phyloP scores from a whole-genome alignment of 495 filamentous ascomycete genomes.

The Hyaloscypha variabilis region DNA sequence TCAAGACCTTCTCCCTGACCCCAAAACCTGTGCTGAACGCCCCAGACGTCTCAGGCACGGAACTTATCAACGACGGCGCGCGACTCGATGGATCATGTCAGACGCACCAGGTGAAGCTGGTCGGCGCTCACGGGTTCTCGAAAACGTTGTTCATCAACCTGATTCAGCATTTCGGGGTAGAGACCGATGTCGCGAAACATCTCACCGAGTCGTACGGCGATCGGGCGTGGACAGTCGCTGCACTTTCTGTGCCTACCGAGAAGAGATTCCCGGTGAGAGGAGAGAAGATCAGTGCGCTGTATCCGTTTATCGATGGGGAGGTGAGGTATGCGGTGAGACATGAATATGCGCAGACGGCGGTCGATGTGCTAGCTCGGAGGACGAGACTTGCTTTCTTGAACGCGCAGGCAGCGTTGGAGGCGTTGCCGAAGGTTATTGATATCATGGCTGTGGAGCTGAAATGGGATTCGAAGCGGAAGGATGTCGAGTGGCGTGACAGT shows the following conservation, averaged over 20 bases:
- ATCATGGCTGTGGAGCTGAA: conserved; percentile 88
- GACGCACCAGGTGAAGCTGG: conserved; percentile 85
- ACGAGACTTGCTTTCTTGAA: conserved; percentile 93
- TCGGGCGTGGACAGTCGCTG: conserved; percentile 92
- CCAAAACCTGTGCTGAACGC: conserved; percentile 58
- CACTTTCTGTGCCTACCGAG: conserved; percentile 78
- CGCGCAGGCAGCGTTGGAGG: conserved; percentile 91
- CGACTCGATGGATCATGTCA: conserved; percentile 84
- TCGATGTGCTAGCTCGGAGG: conserved; percentile 86
- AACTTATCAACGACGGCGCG: conserved; percentile 72
- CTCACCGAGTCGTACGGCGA: conserved; percentile 90
- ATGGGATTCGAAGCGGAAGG: conserved; percentile 76
- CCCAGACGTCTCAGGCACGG: conserved; percentile 79
- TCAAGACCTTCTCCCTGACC: conserved; percentile 74
- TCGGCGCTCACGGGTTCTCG: conserved; percentile 92
- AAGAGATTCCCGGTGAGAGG: conserved; percentile 88
- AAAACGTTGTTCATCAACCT: conserved; percentile 98
- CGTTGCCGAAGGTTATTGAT: conserved; percentile 86
- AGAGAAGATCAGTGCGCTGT: conserved; percentile 76
- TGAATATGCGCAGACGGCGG: conserved; percentile 93
- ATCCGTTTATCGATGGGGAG: conserved; percentile 97
- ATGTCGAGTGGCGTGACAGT: conserved; percentile 79
- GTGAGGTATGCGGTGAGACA: conserved; percentile 86
- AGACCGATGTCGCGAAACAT: conserved; percentile 94
- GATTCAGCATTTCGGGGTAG: conserved; percentile 95